Evolutionary conservation across 2,329 filamentous ascomycete genomes (phyloP), one percentile per base, ranked within the genome.

Genomic region (Lachnellula occidentalis): DNA sequence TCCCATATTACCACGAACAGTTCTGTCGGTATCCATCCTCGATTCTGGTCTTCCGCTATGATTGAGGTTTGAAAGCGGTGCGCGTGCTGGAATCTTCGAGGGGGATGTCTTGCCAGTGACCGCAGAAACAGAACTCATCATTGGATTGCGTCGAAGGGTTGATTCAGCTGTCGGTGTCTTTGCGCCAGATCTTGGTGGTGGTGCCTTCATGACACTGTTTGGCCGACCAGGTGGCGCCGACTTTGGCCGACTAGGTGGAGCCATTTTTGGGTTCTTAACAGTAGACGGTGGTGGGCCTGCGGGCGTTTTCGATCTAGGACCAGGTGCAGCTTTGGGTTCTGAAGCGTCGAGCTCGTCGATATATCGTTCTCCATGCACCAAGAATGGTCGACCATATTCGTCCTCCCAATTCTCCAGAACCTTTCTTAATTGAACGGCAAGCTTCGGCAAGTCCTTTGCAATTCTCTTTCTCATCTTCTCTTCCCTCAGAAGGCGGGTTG

Each of bases 391-490:
- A 3, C 91, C 92, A 69, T 92, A 96, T 67, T 97, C 94, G 51
- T 95, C 87, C 69, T 99, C 94, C 85, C 90, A 99, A 45, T 79
- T 75, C 68, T 92, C 88, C 27, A 99, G 79, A n/a, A 81, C 78
- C 69, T 86, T 92, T 61, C 82, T 82, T 55, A 99, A 74, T n/a
- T 97, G 91, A 0, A 80, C 80, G 55, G 92, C 86, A 43, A 99
- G 80, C 75, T 95, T 97, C 53, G 94, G 94, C 31, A 99, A 77
- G 68, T 99, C 94, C 72, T 97, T 99, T 24, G 92, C 82, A 58
- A 99, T 96, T 55, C 92, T 82, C 81, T 99, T 99, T 57, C 94
- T 85, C 90, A 96, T 95, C 80, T 97, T 99, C 74, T 99, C 94
- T 69, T 99, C 94, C 31, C 94, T 82, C 50, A 99, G 78, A 15